Conservation (phyloP, 805 yeast species). For the Helenozyma rhizophorensis region DNA sequence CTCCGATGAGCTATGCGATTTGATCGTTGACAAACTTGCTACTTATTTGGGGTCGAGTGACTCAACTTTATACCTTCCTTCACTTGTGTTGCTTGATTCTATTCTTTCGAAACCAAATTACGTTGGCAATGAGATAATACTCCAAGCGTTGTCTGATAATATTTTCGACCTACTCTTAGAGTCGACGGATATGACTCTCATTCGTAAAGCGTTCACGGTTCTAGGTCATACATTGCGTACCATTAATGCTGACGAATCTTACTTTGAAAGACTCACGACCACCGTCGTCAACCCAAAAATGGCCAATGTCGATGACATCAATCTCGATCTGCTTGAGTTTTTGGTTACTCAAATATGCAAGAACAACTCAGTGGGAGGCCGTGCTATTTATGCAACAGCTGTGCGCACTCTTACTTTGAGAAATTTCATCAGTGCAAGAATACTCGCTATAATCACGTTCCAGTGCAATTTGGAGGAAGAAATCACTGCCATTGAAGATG, state of each 20-base stretch:
- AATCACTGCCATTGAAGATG: slow-evolving; percentile 22
- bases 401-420: slow-evolving; percentile 14
- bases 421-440: slow-evolving; percentile 24
- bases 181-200: slow-evolving; percentile 8
- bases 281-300: slow-evolving; percentile 15
- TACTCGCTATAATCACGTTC: slow-evolving; percentile 26
- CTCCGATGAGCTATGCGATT: slow-evolving; percentile 11
- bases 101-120: no score
- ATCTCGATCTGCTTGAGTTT: slow-evolving; percentile 13
- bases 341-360: slow-evolving; percentile 10
- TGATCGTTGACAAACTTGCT: slow-evolving; percentile 17
- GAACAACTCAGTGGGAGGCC: slow-evolving; percentile 3
- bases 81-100: slow-evolving; percentile 16
- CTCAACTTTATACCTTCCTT: slow-evolving; percentile 19
- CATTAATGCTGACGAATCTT: slow-evolving; percentile 6
- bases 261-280: slow-evolving; percentile 5
- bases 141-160: slow-evolving; percentile 2
- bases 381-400: slow-evolving; percentile 5
- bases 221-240: slow-evolving; percentile 8
- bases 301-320: slow-evolving; percentile 16
- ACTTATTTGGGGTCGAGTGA: slow-evolving; percentile 25
- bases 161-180: slow-evolving; percentile 7
- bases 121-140: not conserved
- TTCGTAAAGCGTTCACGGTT: slow-evolving; percentile 8
- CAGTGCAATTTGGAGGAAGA: slow-evolving; percentile 16